Conservation (phyloP, 1,284 basidiomycete species). For the Sanghuangporus sanghuang region DNA sequence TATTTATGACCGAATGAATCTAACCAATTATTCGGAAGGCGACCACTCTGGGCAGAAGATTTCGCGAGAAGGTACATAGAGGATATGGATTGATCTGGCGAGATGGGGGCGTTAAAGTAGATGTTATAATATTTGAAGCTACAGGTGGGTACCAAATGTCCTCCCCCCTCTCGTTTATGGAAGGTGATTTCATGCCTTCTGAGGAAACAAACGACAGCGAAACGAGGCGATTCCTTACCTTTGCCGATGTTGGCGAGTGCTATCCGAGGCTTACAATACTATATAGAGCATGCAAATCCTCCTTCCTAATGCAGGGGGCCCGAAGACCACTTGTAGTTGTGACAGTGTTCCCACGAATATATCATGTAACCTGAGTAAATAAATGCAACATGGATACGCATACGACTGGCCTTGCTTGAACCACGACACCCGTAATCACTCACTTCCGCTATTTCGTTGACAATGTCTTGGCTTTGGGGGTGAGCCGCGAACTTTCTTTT, state of each 20-base stretch:
- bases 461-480: slow-evolving; percentile 19
- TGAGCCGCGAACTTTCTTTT: slow-evolving; percentile 4
- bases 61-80: background rate
- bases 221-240: no score
- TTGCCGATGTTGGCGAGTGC: no score
- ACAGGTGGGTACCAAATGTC: no score
- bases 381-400: background rate
- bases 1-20: background rate
- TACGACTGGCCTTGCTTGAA: background rate
- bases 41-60: background rate
- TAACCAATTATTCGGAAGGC: background rate
- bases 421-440: background rate
- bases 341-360: background rate
- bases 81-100: background rate
- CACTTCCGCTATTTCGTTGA: background rate
- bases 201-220: no score
- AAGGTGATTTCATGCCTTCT: no score
- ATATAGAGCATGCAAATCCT: no score
- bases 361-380: background rate
- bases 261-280: no score
- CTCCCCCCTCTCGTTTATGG: no score
- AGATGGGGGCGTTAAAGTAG: background rate
- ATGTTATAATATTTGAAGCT: background rate
- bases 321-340: no score
- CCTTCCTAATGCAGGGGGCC: no score